Base-by-base conservation (phyloP, 2,329 filamentous ascomycete genomes). In the Biscogniauxia marginata region DNA sequence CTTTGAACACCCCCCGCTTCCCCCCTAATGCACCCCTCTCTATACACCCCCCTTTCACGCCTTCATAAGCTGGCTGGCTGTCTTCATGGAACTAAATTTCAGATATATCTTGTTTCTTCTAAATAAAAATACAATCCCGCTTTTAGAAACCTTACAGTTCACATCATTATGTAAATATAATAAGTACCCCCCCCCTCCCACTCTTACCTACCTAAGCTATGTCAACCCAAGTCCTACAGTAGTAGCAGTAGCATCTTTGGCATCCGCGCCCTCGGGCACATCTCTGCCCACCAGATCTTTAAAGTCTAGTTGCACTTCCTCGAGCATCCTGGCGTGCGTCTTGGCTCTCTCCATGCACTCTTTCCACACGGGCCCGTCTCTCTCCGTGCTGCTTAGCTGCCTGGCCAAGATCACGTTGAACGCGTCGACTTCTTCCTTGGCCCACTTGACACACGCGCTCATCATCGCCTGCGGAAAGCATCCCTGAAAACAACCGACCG, bases 401-500 rank as follows among this genome's bases (percentile, higher is more conserved):
- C 93, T 81, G 34, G 83, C 85, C 39, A 99, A 79, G 50, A 95
- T 86, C 47, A 81, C 81, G 67, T 97, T 98, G 78, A 98, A 98
- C 1, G 86, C 86, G 65, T 97, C 93, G 1, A 98, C 86, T 70
- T 96, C 87, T 65, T 95, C 89, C 74, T 97, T 98, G n/a, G 92
- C 93, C 95, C 95, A 99, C 70, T 93, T 96, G 66, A 99, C 93
- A 66, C 92, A 96, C 0, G 93, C 92, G 67, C 91, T 96, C 83
- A 95, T 96, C 78, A 95, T 91, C 13, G 86, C 80, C 22, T 90
- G 83, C 9, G 92, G 88, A 70, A 98, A 98, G 71, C 91, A 96
- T 52, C 80, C 78, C 69, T 96, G 91, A 74, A 95, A 97, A 68
- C 90, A 93, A 67, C 84, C 84, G 58, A 98, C 89, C 0, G 95